Evolutionary conservation across 139 green algal species (phyloP), one percentile per base, ranked within the genome.

Genomic region (Chlorella vulgaris): DNA sequence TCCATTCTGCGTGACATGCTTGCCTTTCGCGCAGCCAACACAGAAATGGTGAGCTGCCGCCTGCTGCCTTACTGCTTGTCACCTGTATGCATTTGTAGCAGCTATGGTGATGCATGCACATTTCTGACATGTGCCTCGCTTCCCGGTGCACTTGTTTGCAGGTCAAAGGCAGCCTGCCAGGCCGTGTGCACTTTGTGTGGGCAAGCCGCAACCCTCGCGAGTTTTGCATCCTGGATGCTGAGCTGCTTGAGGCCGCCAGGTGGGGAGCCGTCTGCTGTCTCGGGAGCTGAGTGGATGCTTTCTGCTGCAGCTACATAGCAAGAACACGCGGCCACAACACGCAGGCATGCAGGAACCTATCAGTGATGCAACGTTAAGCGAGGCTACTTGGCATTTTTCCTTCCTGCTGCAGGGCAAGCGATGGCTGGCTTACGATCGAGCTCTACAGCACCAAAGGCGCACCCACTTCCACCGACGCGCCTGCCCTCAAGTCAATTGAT

Each of bases 191-290:
- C 65, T 31, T 86, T 3, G 36, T 86, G 26, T 86, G 82, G 82
- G 26, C 63, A 1, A 38, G 33, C 55, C 82, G 82, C 60, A 33
- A 86, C 1, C 42, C 43, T 4, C 35, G n/a, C 0, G 82, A 86
- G 82, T 82, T 86, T 15, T 73, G 47, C 67, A 33, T 83, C 26
- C 70, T 83, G 82, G 82, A 86, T 40, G 33, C 21, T 1, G 42
- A 68, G 7, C n/a, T 78, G 2, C 42, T 83, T 15, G 47, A 43
- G 1, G 60, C 40, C 2, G 38, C 70, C 3, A 28, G 3, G 81
- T 81, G 65, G 40, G 80, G n/a, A n/a, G 38, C 8, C 8, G 8
- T 6, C 8, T n/a, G 60, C 60, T 10, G 4, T 2, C 26, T 10
- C 47, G 15, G 13, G 47, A 10, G 47, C 47, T 55, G 47, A 15